Conservation (phyloP, 495 filamentous ascomycete species). For the Coniosporium apollinis region DNA sequence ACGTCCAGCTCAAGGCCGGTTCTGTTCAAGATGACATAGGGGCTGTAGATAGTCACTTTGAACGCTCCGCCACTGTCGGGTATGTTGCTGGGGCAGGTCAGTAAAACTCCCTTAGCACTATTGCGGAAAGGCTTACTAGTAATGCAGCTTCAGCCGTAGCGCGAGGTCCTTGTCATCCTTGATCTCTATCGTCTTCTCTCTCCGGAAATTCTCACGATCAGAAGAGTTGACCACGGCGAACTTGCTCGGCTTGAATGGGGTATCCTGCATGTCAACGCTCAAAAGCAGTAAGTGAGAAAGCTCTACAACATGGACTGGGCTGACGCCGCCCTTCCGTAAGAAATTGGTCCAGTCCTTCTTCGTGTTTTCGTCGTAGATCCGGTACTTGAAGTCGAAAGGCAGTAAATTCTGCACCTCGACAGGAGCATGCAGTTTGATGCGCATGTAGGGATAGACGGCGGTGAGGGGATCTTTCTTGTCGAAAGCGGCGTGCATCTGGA, state of each 20-base stretch:
- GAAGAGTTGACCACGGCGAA: slow-evolving; percentile 94
- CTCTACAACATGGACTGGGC: slow-evolving; percentile 92
- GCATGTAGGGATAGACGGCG: slow-evolving; percentile 86
- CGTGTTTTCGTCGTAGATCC: slow-evolving; percentile 95
- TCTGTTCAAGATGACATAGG: slow-evolving; percentile 88
- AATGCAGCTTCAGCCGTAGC: slow-evolving; percentile 72
- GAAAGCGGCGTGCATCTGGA: slow-evolving; percentile 76
- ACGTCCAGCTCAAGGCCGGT: slow-evolving; percentile 82
- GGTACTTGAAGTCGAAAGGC: slow-evolving; percentile 96
- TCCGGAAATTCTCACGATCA: slow-evolving; percentile 68
- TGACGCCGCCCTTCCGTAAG: slow-evolving; percentile 84
- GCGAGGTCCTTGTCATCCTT: slow-evolving; percentile 69
- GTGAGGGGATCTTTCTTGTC: slow-evolving; percentile 59
- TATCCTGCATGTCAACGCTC: slow-evolving; percentile 92
- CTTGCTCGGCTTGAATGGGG: slow-evolving; percentile 82
- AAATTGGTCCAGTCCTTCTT: slow-evolving; percentile 99
- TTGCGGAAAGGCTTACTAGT: slow-evolving; percentile 34
- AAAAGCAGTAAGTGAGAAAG: slow-evolving; percentile 81
- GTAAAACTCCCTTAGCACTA: background rate
- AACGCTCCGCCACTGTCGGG: slow-evolving; percentile 91
- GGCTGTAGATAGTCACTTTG: slow-evolving; percentile 82
- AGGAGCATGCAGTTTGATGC: slow-evolving; percentile 72
- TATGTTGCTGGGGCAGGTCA: slow-evolving; percentile 35
- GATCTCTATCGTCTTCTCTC: slow-evolving; percentile 61
- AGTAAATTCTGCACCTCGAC: slow-evolving; percentile 89